Evolutionary conservation across 108 stramenopile species (phyloP), one percentile per base, ranked within the genome.

Genomic region (Cyclostephanos tholiformis): DNA sequence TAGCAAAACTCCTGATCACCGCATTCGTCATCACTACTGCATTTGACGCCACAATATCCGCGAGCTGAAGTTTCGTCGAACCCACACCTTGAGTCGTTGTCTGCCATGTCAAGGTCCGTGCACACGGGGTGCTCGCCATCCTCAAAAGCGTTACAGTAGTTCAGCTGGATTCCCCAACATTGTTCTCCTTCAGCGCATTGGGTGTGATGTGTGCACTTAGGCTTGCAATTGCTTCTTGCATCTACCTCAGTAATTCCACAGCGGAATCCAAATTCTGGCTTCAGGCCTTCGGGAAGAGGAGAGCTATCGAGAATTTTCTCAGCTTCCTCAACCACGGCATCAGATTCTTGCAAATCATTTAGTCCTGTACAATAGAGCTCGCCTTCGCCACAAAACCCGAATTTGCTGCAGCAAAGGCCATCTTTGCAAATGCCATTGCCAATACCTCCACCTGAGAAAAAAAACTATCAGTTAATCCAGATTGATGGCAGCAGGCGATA

Each of bases 161-260:
- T 79, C 29, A 79, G 61, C 36, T 79, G 78, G 29, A 79, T 56
- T n/a, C 78, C 78, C 78, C 78, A 79, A 51, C 78, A 79, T 29
- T 72, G 67, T 64, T 79, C 71, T 10, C 71, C 78, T 19, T 67
- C 66, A 26, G 32, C 36, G 29, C 78, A 79, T 55, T 71, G 66
- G 32, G 20, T 67, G 36, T 63, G 50, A 48, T 79, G 71, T 8
- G 78, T 79, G 43, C 78, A 79, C 50, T 67, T 61, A 9, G 57
- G n/a, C 61, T 72, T 72, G 67, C 78, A 79, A 52, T 79, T 79
- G 16, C 67, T 68, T 53, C 78, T 26, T 27, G 78, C 78, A 46
- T 79, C 78, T 17, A 72, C 71, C 58, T 79, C 78, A 7, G 65
- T 63, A 14, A 53, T 41, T 52, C 78, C 78, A 39, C 78, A 79